A percentile compares a stretch with the other conserved stretches of the same genome.
Conservation (phyloP, 768 basidiomycete species). For the Mrakia blollopis region DNA sequence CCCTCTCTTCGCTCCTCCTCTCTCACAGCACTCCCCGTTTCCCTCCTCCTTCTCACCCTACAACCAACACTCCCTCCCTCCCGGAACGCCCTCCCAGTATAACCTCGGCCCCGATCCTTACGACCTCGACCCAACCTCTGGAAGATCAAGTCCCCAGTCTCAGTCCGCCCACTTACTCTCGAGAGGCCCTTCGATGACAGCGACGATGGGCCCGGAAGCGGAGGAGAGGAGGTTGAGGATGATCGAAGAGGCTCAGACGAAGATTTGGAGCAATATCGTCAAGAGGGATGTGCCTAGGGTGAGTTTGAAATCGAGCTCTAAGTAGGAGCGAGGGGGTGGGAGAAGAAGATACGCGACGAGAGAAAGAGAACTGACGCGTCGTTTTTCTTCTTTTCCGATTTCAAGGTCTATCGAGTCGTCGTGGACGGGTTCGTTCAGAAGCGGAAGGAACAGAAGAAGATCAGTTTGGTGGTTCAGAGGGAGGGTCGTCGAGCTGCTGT, state of each 20-base stretch:
- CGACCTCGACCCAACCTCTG: background rate
- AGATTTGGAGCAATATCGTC: slow-evolving; percentile 87
- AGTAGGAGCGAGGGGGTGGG: background rate
- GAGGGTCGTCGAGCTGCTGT: slow-evolving; percentile 67
- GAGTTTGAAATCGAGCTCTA: background rate
- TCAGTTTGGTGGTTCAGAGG: slow-evolving; percentile 66
- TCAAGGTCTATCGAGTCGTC: slow-evolving; percentile 74
- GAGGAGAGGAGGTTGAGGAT: slow-evolving; percentile 18
- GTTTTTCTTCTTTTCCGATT: background rate
- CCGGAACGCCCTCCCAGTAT: background rate
- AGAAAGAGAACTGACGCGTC: background rate
- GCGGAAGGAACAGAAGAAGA: slow-evolving; percentile 65
- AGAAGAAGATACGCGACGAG: background rate
- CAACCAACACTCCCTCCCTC: background rate
- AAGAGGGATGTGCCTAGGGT: slow-evolving; percentile 79
- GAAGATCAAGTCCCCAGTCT: background rate
- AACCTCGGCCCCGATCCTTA: background rate
- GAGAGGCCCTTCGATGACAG: too few species aligned
- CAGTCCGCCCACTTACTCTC: background rate
- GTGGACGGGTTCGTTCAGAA: slow-evolving; percentile 61
- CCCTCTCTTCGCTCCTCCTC: background rate
- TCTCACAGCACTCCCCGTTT: background rate
- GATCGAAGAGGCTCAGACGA: slow-evolving; percentile 63
- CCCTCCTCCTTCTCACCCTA: background rate
- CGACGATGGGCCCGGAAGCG: background rate